Conservation (phyloP, 352 stramenopile species). For the Peronosclerospora sorghi region DNA sequence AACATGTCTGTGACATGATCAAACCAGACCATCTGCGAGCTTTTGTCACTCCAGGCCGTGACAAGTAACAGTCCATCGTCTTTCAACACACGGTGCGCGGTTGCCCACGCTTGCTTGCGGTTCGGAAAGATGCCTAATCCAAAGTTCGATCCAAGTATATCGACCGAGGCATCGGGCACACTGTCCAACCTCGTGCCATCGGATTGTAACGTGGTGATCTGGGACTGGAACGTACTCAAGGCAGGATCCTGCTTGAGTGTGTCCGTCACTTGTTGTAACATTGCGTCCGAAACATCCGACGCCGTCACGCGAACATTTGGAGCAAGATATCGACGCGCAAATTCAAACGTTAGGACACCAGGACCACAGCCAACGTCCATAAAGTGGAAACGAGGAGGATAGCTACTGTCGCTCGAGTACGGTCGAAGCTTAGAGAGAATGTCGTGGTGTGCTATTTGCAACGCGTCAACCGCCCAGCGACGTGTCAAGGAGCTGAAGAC, state of each 20-base stretch:
- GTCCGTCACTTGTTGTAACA: conserved; percentile 25
- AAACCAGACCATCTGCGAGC: conserved; percentile 26
- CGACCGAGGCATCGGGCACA: conserved; percentile 21
- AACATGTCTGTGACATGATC: conserved; percentile 21
- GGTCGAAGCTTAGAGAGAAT: conserved; percentile 7
- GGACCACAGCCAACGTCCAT: conserved; percentile 27
- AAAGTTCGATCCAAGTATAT: conserved; percentile 35
- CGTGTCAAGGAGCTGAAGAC: conserved; percentile 8
- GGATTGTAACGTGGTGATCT: conserved; percentile 28
- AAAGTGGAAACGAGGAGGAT: conserved; percentile 15
- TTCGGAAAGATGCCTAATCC: conserved; percentile 32
- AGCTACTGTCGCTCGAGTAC: conserved; percentile 5
- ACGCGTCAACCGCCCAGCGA: conserved; percentile 12
- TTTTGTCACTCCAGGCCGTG: conserved; percentile 30
- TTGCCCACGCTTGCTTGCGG: conserved; percentile 17
- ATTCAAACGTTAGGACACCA: conserved; percentile 24
- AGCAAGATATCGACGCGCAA: conserved; percentile 20
- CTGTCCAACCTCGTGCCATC: conserved; percentile 26
- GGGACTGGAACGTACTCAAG: conserved; percentile 9
- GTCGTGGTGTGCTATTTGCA: conserved; percentile 15
- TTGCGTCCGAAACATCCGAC: conserved; percentile 29
- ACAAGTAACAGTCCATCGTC: conserved; percentile 29
- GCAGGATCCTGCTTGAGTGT: conserved; percentile 10
- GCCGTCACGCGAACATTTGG: conserved; percentile 22
- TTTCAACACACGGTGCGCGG: conserved; percentile 25